Percentiles rank a stretch among this genome's conserved stretches.
These are phyloP conservation scores for Tulasnella sp. DNA, from an alignment of 768 basidiomycete species.

Conservation along the genomic window DNA sequence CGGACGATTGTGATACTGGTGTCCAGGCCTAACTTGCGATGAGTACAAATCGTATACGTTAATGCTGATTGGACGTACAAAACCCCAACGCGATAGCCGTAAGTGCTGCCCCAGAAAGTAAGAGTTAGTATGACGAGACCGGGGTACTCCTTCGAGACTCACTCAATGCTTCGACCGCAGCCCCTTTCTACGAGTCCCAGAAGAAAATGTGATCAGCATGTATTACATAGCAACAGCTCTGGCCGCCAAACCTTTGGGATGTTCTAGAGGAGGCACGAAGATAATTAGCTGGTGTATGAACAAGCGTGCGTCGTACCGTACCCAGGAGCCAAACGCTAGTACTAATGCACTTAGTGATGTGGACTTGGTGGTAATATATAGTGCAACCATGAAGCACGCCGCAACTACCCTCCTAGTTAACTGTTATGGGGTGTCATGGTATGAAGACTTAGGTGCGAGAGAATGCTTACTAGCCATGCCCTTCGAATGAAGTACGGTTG, in stretches of 20 bases:
- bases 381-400: neutral
- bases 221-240: neutral
- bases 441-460: too few species aligned
- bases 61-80: neutral
- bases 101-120: neutral
- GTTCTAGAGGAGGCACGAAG: neutral
- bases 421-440: neutral
- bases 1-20: neutral
- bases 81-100: neutral
- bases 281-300: neutral
- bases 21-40: neutral
- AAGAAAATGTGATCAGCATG: neutral
- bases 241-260: neutral
- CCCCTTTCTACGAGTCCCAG: neutral
- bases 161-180: neutral
- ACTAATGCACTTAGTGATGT: neutral
- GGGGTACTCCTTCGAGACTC: neutral
- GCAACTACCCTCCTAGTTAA: neutral
- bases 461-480: neutral
- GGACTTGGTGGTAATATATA: neutral
- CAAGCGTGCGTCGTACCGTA: neutral
- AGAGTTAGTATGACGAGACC: neutral
- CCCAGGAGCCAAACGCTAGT: neutral
- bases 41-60: neutral
- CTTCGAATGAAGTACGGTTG: neutral